Base-by-base conservation (phyloP, 106 monocot species). In the Vanilla planifolia region DNA sequence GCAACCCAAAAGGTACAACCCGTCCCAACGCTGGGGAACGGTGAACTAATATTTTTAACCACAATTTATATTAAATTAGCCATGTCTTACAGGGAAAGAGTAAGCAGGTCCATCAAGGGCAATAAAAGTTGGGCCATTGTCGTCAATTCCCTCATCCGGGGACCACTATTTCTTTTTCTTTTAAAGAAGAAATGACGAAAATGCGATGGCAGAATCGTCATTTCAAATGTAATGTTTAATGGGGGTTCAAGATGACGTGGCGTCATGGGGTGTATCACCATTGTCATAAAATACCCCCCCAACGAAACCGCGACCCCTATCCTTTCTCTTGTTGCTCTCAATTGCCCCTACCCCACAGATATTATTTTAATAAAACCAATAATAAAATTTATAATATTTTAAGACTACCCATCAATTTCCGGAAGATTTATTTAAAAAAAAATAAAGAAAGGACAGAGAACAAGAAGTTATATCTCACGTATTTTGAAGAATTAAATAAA, bases 231-330 rank as follows among this genome's bases (percentile, higher is more conserved):
- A 32, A 26, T 4, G 32, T 53, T 53, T 53, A 29, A 30, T 29
- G 15, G 16, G 30, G 53, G 3, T 30, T 0, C 16, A 0, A 21
- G 32, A 15, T 32, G 53, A 53, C 53, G 53, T 53, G 53, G 53
- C 53, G n/a, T 4, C 53, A 0, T 32, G 16, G 53, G 53, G 53
- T 53, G 53, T 30, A 15, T 53, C 53, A 53, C 29, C 53, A 30
- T 40, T 14, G 30, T 30, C 30, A 29, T 32, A 32, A 53, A 29
- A 30, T 29, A 30, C 25, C 8, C 51, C 23, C 21, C 24, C 8
- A 11, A 3, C 50, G 24, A 51, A 24, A 28, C 51, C 53, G 30
- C 28, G 53, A 30, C 29, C 53, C 53, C 53, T 30, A 30, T 53
- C 53, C 53, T 29, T 28, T 53, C 30, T 6, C 5, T 53, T 16